Conservation (phyloP, 257 asterid species). For the Oldenlandia corymbosa region DNA sequence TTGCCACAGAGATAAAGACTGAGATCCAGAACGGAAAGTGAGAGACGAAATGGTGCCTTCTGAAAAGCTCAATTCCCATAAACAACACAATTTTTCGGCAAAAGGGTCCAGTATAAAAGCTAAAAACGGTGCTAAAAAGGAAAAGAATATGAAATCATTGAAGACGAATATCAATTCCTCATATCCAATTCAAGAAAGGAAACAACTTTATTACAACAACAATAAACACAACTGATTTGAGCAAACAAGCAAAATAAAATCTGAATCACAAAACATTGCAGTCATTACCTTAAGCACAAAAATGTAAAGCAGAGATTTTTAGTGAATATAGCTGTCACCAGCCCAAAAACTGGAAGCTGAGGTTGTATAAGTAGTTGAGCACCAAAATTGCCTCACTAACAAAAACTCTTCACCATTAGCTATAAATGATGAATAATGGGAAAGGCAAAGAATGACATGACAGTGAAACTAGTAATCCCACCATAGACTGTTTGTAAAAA, state of each 20-base stretch:
- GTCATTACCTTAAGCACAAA: slow-evolving; percentile 7
- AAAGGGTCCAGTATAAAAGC: background rate
- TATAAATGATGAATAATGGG: background rate
- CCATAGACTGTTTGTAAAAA: background rate
- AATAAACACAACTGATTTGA: background rate
- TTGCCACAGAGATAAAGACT: background rate
- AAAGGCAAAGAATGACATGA: background rate
- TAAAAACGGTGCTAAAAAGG: background rate
- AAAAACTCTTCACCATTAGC: background rate
- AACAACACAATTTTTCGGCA: background rate
- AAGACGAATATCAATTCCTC: background rate
- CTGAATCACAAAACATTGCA: background rate
- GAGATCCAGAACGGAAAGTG: slow-evolving; percentile 4
- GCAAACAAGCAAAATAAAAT: background rate
- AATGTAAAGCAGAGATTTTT: background rate
- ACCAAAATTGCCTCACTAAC: slow-evolving; percentile 3
- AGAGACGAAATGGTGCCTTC: background rate
- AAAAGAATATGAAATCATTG: background rate
- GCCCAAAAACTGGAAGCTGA: background rate
- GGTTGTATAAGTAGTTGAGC: slow-evolving; percentile 1
- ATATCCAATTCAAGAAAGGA: background rate
- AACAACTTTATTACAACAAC: background rate
- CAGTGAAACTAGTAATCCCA: slow-evolving; percentile 2
- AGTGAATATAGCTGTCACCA: background rate
- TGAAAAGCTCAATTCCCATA: background rate